These are phyloP conservation scores for Coprinopsis marcescibilis DNA, from an alignment of 768 basidiomycete species.

Conservation along the genomic window DNA sequence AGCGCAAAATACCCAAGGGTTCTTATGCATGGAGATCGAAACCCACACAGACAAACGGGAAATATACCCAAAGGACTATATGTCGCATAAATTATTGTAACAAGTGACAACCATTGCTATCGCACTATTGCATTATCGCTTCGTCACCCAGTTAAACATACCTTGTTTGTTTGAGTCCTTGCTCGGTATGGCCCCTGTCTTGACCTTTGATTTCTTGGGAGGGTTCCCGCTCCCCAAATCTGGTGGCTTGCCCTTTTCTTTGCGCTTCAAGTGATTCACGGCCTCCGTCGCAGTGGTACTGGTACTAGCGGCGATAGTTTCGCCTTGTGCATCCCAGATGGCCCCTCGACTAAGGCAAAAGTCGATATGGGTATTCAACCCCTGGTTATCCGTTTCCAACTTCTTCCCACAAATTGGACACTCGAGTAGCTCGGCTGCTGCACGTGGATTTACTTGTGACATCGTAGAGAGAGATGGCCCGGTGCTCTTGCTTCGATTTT, in stretches of 20 bases:
- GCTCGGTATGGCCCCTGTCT: neutral
- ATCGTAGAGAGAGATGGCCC: neutral
- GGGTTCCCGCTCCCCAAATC: neutral
- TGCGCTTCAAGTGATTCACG: neutral
- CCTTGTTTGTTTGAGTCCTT: neutral
- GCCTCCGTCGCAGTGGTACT: neutral
- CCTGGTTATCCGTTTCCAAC: slow-evolving; percentile 66
- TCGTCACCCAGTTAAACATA: neutral
- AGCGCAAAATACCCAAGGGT: too few relatives aligned
- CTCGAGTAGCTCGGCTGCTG: slow-evolving; percentile 9
- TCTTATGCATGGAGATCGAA: too few relatives aligned
- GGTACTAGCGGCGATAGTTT: slow-evolving; percentile 21
- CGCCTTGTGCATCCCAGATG: slow-evolving; percentile 64
- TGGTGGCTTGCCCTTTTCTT: slow-evolving; percentile 5
- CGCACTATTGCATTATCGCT: neutral
- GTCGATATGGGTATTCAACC: slow-evolving; percentile 84
- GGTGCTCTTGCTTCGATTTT: neutral
- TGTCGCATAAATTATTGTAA: too few relatives aligned
- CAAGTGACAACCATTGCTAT: too few relatives aligned
- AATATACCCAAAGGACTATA: too few relatives aligned
- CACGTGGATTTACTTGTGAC: neutral
- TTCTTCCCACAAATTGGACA: slow-evolving; percentile 72
- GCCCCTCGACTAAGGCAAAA: slow-evolving; percentile 78
- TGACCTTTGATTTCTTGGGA: slow-evolving; percentile 4
- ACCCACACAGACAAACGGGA: too few relatives aligned